Evolutionary conservation across 2,329 filamentous ascomycete species (phyloP).

Genomic region (Aspergillus pseudotamarii): DNA sequence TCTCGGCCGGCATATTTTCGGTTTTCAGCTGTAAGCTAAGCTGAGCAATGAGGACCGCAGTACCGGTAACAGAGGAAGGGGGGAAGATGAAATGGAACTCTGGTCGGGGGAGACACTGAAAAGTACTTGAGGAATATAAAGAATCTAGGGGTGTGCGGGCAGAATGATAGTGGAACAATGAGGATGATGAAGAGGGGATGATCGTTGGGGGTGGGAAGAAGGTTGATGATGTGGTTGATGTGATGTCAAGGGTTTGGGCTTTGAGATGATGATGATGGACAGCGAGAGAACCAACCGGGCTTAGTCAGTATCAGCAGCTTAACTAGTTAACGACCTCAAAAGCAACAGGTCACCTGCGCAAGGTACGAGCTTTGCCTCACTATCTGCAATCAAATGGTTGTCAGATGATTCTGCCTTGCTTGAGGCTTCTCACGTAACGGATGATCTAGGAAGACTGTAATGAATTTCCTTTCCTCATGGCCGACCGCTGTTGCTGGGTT

Average conservation of each 20-base stretch:
- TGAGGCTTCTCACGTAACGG: background rate
- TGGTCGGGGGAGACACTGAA: slow-evolving; percentile 18
- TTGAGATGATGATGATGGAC: slow-evolving; percentile 24
- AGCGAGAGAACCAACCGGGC: slow-evolving; percentile 34
- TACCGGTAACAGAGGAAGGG: slow-evolving; percentile 33
- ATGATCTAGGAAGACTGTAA: background rate
- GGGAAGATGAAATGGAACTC: slow-evolving; percentile 16
- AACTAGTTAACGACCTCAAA: slow-evolving; percentile 12
- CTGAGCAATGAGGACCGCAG: slow-evolving; percentile 31
- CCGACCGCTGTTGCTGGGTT: background rate
- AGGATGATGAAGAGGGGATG: slow-evolving; percentile 3
- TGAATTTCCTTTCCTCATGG: background rate
- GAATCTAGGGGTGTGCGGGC: slow-evolving; percentile 13
- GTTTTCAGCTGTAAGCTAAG: slow-evolving; percentile 35
- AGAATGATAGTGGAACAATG: slow-evolving; percentile 25
- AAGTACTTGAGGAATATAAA: slow-evolving; percentile 15
- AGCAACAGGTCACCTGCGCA: slow-evolving; percentile 20
- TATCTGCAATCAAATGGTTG: background rate
- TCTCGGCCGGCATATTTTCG: slow-evolving; percentile 50
- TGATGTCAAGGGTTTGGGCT: slow-evolving; percentile 42
- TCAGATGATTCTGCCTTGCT: background rate
- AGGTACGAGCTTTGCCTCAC: slow-evolving; percentile 1
- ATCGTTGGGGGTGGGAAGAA: slow-evolving; percentile 16
- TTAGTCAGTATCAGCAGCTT: slow-evolving; percentile 39
- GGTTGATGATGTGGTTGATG: slow-evolving; percentile 36